Evolutionary conservation across 805 yeast species (phyloP), one percentile per base, ranked within the genome.

Genomic region (Scheffersomyces ergatensis): DNA sequence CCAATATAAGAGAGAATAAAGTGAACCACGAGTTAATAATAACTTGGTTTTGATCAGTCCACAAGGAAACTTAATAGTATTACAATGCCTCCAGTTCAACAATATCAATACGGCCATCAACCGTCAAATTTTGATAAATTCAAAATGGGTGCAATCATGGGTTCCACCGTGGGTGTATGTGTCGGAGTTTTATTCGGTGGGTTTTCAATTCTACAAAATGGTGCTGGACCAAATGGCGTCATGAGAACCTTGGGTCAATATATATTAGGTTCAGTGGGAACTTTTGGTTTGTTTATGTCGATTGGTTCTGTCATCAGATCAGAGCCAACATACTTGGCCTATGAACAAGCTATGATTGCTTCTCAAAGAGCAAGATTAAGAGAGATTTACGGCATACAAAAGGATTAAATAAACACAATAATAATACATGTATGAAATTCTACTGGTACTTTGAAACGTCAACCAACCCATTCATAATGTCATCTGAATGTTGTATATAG

Each of bases 61-160:
- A 11, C 13, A 26, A 26, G 29, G 13, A 26, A 26, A 5, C n/a
- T 11, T 23, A 8, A 26, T 11, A 26, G 12, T 86, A 81, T 81
- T 33, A 20, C 14, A 27, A 75, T 76, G 80, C 82, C 82, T 45
- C 89, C 89, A 61, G 83, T 80, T 49, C 86, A 76, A 62, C 85
- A 82, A 64, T 74, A 77, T 45, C 84, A 80, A 59, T 73, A 72
- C 48, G 70, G 57, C 17, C 60, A 56, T 34, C 82, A 81, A 53
- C 96, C 95, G 42, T 85, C 97, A 36, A 82, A 85, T 65, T 89
- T 90, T 70, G 97, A 93, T 42, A 93, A 93, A 71, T 87, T 93
- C 79, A 93, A 93, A 70, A 93, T 93, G 98, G 99, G 99, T 40
- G 83, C 89, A 46, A 71, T 92, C 72, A 93, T 93, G 97, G 99